Percentiles rank a stretch among this genome's conserved stretches.
Conservation (phyloP, 345 rosid genomes). For the Citrus glauca region DNA sequence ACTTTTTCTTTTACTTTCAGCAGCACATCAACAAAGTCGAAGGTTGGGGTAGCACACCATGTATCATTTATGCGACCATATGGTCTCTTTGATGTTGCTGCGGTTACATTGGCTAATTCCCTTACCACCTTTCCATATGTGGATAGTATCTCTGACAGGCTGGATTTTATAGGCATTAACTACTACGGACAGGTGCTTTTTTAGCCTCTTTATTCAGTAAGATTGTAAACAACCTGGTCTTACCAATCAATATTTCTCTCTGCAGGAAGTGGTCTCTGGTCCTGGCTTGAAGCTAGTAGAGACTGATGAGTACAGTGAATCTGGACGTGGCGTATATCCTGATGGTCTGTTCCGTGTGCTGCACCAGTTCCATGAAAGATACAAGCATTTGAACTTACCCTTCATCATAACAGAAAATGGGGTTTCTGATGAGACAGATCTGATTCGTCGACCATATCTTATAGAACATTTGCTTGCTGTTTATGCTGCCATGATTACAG, state of each 20-base stretch:
- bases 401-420: slow-evolving; percentile 90
- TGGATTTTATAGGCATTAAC: slow-evolving; percentile 92
- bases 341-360: slow-evolving; percentile 81
- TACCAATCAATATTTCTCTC: slow-evolving; percentile 13
- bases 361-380: slow-evolving; percentile 78
- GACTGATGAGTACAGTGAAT: slow-evolving; percentile 95
- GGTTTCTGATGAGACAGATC: slow-evolving; percentile 79
- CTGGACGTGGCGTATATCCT: slow-evolving; percentile 95
- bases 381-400: slow-evolving; percentile 71
- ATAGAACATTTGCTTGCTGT: slow-evolving; percentile 87
- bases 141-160: slow-evolving; percentile 65
- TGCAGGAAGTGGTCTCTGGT: slow-evolving; percentile 84
- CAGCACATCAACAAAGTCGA: slow-evolving; percentile 28
- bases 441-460: slow-evolving; percentile 81
- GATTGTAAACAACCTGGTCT: not conserved
- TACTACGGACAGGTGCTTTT: slow-evolving; percentile 85
- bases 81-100: slow-evolving; percentile 84
- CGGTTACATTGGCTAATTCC: slow-evolving; percentile 70
- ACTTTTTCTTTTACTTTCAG: slow-evolving; percentile 5
- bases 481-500: slow-evolving; percentile 81
- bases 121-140: slow-evolving; percentile 69
- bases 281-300: slow-evolving; percentile 81
- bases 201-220: not conserved
- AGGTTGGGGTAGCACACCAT: slow-evolving; percentile 89
- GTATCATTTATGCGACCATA: slow-evolving; percentile 90